phyloP scores from a whole-genome alignment of 2,329 filamentous ascomycete genomes.

The Emergomyces pasteurianus region DNA sequence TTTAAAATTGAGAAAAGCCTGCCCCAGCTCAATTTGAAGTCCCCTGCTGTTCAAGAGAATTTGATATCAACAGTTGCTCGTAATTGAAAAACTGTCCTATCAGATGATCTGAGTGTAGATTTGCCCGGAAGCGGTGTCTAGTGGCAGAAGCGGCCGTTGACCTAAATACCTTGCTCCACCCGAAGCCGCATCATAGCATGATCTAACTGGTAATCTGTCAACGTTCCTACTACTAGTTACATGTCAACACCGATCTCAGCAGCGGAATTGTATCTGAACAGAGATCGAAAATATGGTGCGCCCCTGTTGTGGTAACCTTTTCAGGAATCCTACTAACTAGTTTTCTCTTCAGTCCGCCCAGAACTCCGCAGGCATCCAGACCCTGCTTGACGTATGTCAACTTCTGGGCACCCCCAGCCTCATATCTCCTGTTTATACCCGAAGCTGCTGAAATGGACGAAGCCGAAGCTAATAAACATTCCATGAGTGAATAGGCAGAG shows the following conservation, averaged over 20 bases:
- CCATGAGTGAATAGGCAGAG: constrained; percentile 58
- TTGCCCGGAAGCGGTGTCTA: neutral
- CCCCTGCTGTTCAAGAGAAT: neutral
- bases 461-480: neutral
- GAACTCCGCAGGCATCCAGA: constrained; percentile 97
- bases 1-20: neutral
- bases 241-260: neutral
- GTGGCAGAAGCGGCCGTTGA: neutral
- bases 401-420: neutral
- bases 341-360: constrained; percentile 56
- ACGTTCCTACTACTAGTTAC: neutral
- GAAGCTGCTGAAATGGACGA: neutral
- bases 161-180: neutral
- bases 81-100: neutral
- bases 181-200: neutral
- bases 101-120: neutral
- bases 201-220: neutral
- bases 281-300: constrained; percentile 3
- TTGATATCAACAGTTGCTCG: neutral
- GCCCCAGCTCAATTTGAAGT: neutral
- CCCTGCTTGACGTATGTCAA: constrained; percentile 79
- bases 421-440: constrained; percentile 2
- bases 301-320: neutral
- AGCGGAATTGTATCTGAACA: neutral
- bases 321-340: neutral